Conservation (phyloP, 495 filamentous ascomycete species). For the Astrothelium macrocarpum region DNA sequence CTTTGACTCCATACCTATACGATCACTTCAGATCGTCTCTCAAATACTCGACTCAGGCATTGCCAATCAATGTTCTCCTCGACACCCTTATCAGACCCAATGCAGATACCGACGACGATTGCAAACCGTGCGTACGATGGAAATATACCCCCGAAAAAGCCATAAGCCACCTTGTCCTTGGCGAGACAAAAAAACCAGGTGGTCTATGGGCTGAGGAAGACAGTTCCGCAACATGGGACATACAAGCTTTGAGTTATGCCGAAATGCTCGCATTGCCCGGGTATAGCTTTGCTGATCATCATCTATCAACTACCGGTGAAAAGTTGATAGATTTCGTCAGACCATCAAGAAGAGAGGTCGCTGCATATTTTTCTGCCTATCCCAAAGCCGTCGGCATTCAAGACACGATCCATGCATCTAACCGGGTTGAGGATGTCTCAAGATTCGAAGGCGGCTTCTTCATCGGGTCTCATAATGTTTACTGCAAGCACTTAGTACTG, state of each 20-base stretch:
- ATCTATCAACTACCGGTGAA: constrained; percentile 34
- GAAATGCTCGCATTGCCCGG: constrained; percentile 57
- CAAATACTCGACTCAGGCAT: constrained; percentile 56
- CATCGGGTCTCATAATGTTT: constrained; percentile 43
- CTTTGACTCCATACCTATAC: constrained; percentile 38
- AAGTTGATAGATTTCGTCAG: constrained; percentile 45
- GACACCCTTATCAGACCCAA: constrained; percentile 58
- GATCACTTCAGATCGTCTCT: constrained; percentile 55
- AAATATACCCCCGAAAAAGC: constrained; percentile 40
- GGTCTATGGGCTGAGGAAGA: constrained; percentile 58
- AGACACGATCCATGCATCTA: constrained; percentile 40
- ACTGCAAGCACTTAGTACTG: constrained; percentile 52
- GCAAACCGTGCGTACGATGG: constrained; percentile 49
- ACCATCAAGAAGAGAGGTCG: constrained; percentile 49
- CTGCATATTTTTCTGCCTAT: constrained; percentile 49
- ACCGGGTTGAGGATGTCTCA: constrained; percentile 36
- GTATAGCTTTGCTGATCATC: constrained; percentile 51
- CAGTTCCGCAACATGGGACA: constrained; percentile 41
- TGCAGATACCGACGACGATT: constrained; percentile 48
- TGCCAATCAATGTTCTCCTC: constrained; percentile 54
- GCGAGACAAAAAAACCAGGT: constrained; percentile 43
- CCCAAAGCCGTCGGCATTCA: constrained; percentile 46
- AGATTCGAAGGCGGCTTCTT: constrained; percentile 43
- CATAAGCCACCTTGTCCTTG: constrained; percentile 51
- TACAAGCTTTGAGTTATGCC: constrained; percentile 46